Percentiles rank a stretch among this genome's conserved stretches.
phyloP scores from a whole-genome alignment of 345 rosid genomes.

The Bretschneidera sinensis region DNA sequence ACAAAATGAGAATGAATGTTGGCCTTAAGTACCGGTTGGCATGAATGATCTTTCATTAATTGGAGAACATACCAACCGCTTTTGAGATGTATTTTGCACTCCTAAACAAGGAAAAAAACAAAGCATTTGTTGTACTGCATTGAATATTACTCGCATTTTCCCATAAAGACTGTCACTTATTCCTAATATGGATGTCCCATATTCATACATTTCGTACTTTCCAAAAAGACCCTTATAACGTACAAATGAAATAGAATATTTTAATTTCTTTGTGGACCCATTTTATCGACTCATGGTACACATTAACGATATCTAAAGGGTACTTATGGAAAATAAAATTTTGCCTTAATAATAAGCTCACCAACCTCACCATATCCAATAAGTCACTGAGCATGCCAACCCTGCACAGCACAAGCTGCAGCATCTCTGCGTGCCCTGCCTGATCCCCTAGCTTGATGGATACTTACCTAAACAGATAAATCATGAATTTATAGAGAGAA shows the following conservation, averaged over 20 bases:
- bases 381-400: constrained; percentile 77
- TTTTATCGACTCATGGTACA: too few species aligned
- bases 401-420: constrained; percentile 89
- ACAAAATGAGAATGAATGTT: constrained; percentile 8
- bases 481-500: constrained; percentile 3
- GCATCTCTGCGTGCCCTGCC: constrained; percentile 73
- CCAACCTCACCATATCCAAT: constrained; percentile 63
- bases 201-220: too few species aligned
- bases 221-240: too few species aligned
- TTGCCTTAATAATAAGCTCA: constrained; percentile 51
- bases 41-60: constrained; percentile 16
- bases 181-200: too few species aligned
- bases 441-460: constrained; percentile 52
- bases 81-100: constrained; percentile 70
- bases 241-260: too few species aligned
- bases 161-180: too few species aligned
- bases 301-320: too few species aligned
- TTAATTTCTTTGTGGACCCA: too few species aligned
- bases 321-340: too few species aligned
- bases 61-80: constrained; percentile 47
- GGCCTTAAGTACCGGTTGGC: constrained; percentile 11
- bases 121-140: too few species aligned
- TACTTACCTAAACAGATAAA: constrained; percentile 35
- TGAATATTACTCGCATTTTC: too few species aligned
- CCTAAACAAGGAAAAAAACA: constrained; percentile 35